Evolutionary conservation across 805 yeast genomes (phyloP).

Genomic region (Candida wancherniae): DNA sequence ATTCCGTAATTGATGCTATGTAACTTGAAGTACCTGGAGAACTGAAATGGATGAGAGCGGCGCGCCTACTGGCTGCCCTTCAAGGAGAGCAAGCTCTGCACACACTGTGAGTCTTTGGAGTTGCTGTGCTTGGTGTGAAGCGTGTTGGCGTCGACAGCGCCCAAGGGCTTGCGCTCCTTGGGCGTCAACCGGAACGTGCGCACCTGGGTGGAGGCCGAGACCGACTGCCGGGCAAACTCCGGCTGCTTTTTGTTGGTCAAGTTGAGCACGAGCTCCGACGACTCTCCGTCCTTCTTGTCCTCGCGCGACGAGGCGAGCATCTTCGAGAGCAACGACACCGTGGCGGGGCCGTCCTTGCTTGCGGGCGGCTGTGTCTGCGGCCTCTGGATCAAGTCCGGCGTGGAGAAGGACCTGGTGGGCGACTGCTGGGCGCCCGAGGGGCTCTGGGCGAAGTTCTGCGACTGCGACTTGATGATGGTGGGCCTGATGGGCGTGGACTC

Average conservation of each 20-base stretch:
- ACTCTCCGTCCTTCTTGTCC: constrained; percentile 5
- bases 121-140: constrained; percentile 3
- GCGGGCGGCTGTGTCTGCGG: constrained; percentile 2
- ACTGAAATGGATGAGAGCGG: not conserved
- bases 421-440: constrained; percentile 15
- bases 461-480: constrained; percentile 9
- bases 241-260: constrained; percentile 18
- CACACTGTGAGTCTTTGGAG: constrained; percentile 16
- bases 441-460: constrained; percentile 7
- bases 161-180: constrained; percentile 16
- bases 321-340: constrained; percentile 6
- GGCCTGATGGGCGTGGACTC: constrained; percentile 16
- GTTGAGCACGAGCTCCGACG: constrained; percentile 13
- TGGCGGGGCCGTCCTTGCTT: constrained; percentile 2
- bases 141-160: constrained; percentile 9
- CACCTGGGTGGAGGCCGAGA: constrained; percentile 15
- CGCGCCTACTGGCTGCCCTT: constrained; percentile 9
- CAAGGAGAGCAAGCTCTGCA: constrained; percentile 17
- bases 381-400: constrained; percentile 13
- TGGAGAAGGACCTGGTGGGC: constrained; percentile 12
- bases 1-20: too few relatives aligned
- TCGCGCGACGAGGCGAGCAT: constrained; percentile 8
- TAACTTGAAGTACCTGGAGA: too few relatives aligned
- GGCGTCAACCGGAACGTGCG: constrained; percentile 15
- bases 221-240: constrained; percentile 15